Evolutionary conservation across 495 filamentous ascomycete species (phyloP), one percentile per base, ranked within the genome.

Genomic region (Neohortaea acidophila): DNA sequence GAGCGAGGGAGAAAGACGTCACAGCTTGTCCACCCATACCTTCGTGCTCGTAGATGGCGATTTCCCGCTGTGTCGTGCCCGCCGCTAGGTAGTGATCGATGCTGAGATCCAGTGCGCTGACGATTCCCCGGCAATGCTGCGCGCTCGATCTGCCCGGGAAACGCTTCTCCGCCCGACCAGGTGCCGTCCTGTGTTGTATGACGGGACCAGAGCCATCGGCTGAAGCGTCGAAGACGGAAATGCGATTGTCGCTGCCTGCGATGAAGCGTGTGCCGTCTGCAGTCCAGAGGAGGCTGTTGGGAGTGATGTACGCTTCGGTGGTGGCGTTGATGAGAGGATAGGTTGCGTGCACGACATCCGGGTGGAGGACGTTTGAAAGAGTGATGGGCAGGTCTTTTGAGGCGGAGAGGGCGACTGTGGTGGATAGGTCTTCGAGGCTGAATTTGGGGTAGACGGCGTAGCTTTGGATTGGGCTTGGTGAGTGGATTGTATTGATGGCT

Each of bases 111-210:
- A 97, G 55, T 0, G 81, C 73, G 2, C 77, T 79, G 1, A 94
- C 63, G 28, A 80, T 75, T 1, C 89, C 89, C 43, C 79, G 81
- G 75, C 91, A 89, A 7, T 84, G 84, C 9, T 79, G 60, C 11
- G 76, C 76, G 13, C 26, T 28, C n/a, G 22, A 22, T 3, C 73
- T 74, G 15, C 76, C 77, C 34, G 79, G 75, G 19, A 71, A 62
- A 36, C 78, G 67, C 51, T 79, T 78, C 6, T 73, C 64, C 44
- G 78, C 76, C 14, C 27, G 30, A 9, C 75, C 78, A 2, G 79
- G 75, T 19, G 83, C 84, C 0, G 85, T 92, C 21, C 70, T 68
- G 51, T 84, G 63, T 36, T 64, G 58, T 2, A 63, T 43, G 0
- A 81, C 35, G 0, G 86, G 85, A 0, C 70, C 73, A 2, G 63